Percentiles rank a stretch among this genome's conserved stretches.
Conservation (phyloP, 257 asterid species). For the Vinca minor region DNA sequence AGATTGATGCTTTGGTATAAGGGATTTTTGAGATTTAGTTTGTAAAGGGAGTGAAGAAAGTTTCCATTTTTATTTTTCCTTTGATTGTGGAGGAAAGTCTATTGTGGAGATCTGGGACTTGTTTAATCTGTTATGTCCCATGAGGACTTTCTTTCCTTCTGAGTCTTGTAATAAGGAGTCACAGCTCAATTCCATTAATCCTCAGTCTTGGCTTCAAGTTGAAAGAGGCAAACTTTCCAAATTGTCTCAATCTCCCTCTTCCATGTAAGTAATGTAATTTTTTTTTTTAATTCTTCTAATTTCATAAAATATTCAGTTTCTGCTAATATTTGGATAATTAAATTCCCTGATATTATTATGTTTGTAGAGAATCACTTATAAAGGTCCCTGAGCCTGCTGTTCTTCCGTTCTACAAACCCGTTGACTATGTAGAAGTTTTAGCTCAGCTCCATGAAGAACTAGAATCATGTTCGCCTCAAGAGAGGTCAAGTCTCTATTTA, state of each 20-base stretch:
- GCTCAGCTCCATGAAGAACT: conserved; percentile 95
- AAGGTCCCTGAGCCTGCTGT: conserved; percentile 87
- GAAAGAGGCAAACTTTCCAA: conserved; percentile 91
- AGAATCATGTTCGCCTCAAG: conserved; percentile 57
- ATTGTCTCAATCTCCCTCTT: conserved; percentile 57
- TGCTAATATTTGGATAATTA: conserved; percentile 7
- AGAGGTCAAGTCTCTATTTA: conserved; percentile 65
- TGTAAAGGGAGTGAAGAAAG: conserved; percentile 15
- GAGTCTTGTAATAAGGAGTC: conserved; percentile 84
- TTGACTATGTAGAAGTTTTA: conserved; percentile 82
- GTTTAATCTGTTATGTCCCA: conserved; percentile 71
- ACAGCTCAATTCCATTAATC: conserved; percentile 57
- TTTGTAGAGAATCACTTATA: conserved; percentile 80
- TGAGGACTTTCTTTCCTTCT: conserved; percentile 82
- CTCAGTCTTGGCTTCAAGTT: conserved; percentile 98
- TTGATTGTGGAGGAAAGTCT: conserved; percentile 27
- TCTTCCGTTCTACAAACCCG: conserved; percentile 80
- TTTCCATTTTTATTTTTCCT: conserved; percentile 1
- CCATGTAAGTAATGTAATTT: conserved; percentile 58
- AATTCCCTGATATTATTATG: conserved; percentile 15
- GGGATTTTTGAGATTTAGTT: background rate
- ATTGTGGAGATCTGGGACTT: conserved; percentile 94
- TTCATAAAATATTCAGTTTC: conserved; percentile 7
- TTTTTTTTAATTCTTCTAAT: background rate
- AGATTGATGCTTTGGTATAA: conserved; percentile 11